These are phyloP conservation scores for Xylogone sp. DNA, from an alignment of 2,329 filamentous ascomycete species.

Conservation along the genomic window DNA sequence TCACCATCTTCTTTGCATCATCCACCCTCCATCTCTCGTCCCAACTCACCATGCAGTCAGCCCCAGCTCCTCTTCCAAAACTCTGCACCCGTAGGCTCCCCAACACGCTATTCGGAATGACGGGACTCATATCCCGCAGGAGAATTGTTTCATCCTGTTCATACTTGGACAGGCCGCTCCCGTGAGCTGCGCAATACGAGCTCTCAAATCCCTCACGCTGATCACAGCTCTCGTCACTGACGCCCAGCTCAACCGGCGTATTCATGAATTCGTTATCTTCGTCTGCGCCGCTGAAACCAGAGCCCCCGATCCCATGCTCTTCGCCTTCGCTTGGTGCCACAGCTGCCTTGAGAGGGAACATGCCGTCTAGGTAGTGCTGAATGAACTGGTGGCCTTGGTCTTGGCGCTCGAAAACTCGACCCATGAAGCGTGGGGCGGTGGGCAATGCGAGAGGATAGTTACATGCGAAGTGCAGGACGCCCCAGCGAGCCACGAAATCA, in stretches of 20 bases:
- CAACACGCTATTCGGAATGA: constrained; percentile 2
- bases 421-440: constrained; percentile 22
- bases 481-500: constrained; percentile 73
- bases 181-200: constrained; percentile 1
- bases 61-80: constrained; percentile 4
- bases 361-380: constrained; percentile 29
- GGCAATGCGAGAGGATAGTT: constrained; percentile 3
- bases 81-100: constrained; percentile 2
- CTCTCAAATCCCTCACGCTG: constrained; percentile 43
- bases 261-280: constrained; percentile 22
- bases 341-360: constrained; percentile 23
- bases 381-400: constrained; percentile 26
- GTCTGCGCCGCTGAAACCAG: constrained; percentile 12
- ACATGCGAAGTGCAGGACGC: constrained; percentile 61
- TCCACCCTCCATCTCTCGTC: constrained; percentile 3
- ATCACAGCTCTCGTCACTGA: constrained; percentile 38
- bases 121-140: constrained; percentile 20
- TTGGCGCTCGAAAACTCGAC: constrained; percentile 19
- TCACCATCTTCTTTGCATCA: constrained; percentile 1
- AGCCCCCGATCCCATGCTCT: constrained; percentile 13
- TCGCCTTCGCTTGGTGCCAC: constrained; percentile 2
- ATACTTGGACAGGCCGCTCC: constrained; percentile 4
- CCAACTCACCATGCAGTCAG: constrained; percentile 3
- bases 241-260: constrained; percentile 6
- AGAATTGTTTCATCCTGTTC: constrained; percentile 14